Evolutionary conservation across 768 basidiomycete species (phyloP).

Genomic region (Botryobasidium botryosum): DNA sequence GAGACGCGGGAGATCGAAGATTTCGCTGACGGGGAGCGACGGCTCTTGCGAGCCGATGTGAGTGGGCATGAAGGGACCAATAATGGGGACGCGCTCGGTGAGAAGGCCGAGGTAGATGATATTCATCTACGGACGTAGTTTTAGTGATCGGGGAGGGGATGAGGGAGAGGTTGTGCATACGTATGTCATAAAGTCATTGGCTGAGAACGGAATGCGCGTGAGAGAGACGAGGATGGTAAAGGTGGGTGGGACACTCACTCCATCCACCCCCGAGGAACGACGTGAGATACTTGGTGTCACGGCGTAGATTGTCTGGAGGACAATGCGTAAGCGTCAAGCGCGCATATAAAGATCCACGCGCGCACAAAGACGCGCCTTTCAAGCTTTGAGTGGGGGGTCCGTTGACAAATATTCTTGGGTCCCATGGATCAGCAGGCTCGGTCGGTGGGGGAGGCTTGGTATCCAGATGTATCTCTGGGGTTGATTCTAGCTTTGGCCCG

Average conservation of each 20-base stretch:
- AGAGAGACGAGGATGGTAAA: neutral
- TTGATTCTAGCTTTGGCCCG: too few species aligned
- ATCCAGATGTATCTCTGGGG: too few species aligned
- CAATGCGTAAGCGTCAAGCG: too few species aligned
- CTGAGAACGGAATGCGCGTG: neutral
- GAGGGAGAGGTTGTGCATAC: neutral
- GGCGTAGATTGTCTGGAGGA: neutral
- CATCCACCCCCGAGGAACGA: neutral
- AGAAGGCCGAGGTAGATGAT: slow-evolving; percentile 42
- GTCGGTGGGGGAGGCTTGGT: too few species aligned
- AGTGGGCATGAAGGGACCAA: slow-evolving; percentile 40
- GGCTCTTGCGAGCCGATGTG: slow-evolving; percentile 18
- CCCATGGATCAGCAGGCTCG: too few species aligned
- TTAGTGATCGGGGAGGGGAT: slow-evolving; percentile 21
- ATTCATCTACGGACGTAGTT: slow-evolving; percentile 54
- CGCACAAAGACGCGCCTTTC: too few species aligned
- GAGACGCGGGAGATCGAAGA: slow-evolving; percentile 42
- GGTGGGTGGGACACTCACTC: neutral
- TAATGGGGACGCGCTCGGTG: slow-evolving; percentile 37
- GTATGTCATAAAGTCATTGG: slow-evolving; percentile 5
- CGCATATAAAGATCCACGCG: too few species aligned
- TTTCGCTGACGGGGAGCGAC: slow-evolving; percentile 34
- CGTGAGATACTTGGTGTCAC: neutral
- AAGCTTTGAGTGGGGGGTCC: too few species aligned
- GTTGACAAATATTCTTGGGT: too few species aligned